Conservation (phyloP, 2,329 filamentous ascomycete genomes). For the Apiospora phragmitis region DNA sequence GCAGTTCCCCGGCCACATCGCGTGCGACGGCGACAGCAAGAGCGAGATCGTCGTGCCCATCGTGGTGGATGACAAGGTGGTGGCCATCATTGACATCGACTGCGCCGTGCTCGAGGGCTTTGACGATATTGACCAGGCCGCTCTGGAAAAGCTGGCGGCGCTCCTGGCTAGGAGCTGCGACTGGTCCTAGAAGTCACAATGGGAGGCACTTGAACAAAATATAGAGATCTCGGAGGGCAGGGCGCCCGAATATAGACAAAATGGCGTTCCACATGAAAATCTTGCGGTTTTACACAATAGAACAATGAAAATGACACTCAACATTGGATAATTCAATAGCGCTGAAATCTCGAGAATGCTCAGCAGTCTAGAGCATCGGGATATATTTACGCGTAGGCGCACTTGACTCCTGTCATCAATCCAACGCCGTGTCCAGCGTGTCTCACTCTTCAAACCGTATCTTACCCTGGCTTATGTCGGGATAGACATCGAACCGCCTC, state of each 20-base stretch:
- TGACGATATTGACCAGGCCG: constrained; percentile 64
- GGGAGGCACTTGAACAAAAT: not conserved
- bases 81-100: constrained; percentile 80
- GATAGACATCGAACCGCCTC: constrained; percentile 92
- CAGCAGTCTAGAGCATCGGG: not conserved
- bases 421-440: not conserved
- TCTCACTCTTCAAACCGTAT: constrained; percentile 35
- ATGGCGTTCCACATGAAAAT: not conserved
- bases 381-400: not conserved
- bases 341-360: not conserved
- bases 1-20: constrained; percentile 76
- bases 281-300: not conserved
- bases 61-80: constrained; percentile 50
- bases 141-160: constrained; percentile 65
- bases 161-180: constrained; percentile 63
- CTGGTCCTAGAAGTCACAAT: constrained; percentile 48
- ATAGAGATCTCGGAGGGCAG: not conserved
- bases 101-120: constrained; percentile 69
- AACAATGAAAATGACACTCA: not conserved
- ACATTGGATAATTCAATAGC: not conserved
- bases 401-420: not conserved
- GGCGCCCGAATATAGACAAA: not conserved
- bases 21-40: constrained; percentile 73
- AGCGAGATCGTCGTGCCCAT: constrained; percentile 85
- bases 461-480: constrained; percentile 73